Conservation (phyloP, 768 basidiomycete species). For the Termitomyces sp. region DNA sequence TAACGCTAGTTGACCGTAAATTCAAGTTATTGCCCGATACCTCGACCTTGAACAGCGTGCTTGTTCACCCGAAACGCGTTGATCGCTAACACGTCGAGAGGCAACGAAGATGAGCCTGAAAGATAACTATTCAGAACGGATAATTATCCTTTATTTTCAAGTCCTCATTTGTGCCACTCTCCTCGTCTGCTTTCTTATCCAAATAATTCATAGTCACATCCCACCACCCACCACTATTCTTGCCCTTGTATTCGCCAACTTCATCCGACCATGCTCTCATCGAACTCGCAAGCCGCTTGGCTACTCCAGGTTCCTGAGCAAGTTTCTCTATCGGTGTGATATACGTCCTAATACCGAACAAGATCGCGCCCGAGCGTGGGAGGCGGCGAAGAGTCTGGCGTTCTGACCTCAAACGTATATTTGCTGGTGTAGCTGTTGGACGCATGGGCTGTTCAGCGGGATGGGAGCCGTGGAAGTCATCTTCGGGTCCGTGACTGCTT, state of each 20-base stretch:
- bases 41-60: neutral
- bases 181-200: conserved; percentile 24
- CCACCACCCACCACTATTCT: conserved; percentile 27
- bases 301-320: conserved; percentile 50
- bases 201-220: conserved; percentile 33
- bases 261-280: conserved; percentile 64
- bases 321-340: conserved; percentile 50
- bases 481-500: conserved; percentile 30
- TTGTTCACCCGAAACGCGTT: neutral
- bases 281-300: conserved; percentile 60
- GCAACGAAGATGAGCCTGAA: neutral
- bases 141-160: conserved; percentile 15
- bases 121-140: conserved; percentile 13
- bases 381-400: conserved; percentile 66
- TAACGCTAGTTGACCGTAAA: neutral
- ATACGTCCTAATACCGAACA: conserved; percentile 72
- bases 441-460: conserved; percentile 11
- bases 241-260: conserved; percentile 48
- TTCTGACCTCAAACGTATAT: conserved; percentile 56
- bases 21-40: neutral
- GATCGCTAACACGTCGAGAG: neutral
- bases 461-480: conserved; percentile 16
- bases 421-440: conserved; percentile 30
- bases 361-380: conserved; percentile 56
- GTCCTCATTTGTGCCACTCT: conserved; percentile 10